Evolutionary conservation across 225 moss, liverwort and hornwort genomes (phyloP), one percentile per base, ranked within the genome.

Genomic region (Marchantia polymorpha): DNA sequence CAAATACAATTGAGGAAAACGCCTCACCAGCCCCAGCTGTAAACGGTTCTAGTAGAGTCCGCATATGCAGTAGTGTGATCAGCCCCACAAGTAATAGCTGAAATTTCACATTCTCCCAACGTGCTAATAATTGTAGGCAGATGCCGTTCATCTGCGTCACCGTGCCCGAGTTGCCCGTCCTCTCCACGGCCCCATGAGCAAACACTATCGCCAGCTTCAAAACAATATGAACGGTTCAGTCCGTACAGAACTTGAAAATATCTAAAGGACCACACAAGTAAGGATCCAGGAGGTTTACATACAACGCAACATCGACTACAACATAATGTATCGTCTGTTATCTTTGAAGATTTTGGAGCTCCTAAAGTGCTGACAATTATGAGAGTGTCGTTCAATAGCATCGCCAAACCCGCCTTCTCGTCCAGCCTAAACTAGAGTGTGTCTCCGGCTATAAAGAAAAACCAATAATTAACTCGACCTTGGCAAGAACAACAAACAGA

Each of bases 171-270:
- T 85, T 96, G 96, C 49, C 96, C 96, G 79, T 96, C 96, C 79
- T 96, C 96, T 53, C 96, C 96, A 48, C 96, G 91, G 8, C 96
- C 96, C 96, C 96, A 96, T 10, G 96, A 88, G 81, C 92, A 94
- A 60, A 96, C 92, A n/a, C 79, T 47, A 61, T 85, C 90, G 15
- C 90, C 92, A 76, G 88, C 96, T 96, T 79, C 78, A 51, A 77
- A 12, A 8, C 16, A 23, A 74, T 72, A 82, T 0, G 48, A 17
- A 5, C n/a, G 25, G 49, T 71, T 39, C 9, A 71, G 71, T 50
- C n/a, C 17, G 11, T 63, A 7, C 16, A 63, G 22, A 63, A 63
- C 6, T 17, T 17, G 1, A 22, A 23, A 4, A 65, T 26, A 65
- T 4, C 12, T 27, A 2, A 11, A 65, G 22, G 10, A 3, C 60